phyloP scores from a whole-genome alignment of 495 filamentous ascomycete species.

The Tuber brumale region DNA sequence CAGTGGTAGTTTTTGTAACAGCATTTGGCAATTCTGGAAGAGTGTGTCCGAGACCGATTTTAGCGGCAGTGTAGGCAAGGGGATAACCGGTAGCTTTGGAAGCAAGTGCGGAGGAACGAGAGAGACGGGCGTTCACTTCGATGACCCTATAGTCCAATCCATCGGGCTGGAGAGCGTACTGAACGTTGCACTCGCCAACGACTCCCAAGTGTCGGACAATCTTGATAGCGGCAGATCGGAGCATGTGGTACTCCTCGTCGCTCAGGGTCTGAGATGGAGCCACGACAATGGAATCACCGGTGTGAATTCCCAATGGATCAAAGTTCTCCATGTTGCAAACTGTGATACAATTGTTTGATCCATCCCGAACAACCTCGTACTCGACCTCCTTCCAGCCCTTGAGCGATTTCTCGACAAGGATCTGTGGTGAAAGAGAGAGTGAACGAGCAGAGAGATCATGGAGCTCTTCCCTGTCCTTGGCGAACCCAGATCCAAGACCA shows the following conservation, averaged over 20 bases:
- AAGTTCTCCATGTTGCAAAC: constrained; percentile 99
- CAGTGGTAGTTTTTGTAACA: constrained; percentile 95
- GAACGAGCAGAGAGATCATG: constrained; percentile 87
- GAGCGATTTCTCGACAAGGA: constrained; percentile 97
- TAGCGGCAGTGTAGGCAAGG: constrained; percentile 91
- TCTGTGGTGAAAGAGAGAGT: constrained; percentile 90
- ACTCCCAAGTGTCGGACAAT: constrained; percentile 93
- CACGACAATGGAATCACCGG: constrained; percentile 94
- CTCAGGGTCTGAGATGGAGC: constrained; percentile 91
- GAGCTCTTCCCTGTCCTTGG: constrained; percentile 85
- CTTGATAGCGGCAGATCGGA: constrained; percentile 90
- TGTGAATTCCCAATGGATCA: constrained; percentile 92
- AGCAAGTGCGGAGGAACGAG: constrained; percentile 88
- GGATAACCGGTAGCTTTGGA: constrained; percentile 98
- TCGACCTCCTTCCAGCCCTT: constrained; percentile 99
- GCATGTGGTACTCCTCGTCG: constrained; percentile 98
- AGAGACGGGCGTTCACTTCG: constrained; percentile 96
- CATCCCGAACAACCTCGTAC: constrained; percentile 94
- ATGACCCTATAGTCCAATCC: constrained; percentile 95
- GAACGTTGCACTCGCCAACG: constrained; percentile 96
- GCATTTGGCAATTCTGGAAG: constrained; percentile 93
- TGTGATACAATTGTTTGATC: constrained; percentile 93
- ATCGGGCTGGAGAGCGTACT: constrained; percentile 92
- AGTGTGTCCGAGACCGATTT: constrained; percentile 91
- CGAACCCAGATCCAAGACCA: constrained; percentile 95